Base-by-base conservation (phyloP, 1,139 yeast genomes). In the Debaryomyces nepalensis region DNA sequence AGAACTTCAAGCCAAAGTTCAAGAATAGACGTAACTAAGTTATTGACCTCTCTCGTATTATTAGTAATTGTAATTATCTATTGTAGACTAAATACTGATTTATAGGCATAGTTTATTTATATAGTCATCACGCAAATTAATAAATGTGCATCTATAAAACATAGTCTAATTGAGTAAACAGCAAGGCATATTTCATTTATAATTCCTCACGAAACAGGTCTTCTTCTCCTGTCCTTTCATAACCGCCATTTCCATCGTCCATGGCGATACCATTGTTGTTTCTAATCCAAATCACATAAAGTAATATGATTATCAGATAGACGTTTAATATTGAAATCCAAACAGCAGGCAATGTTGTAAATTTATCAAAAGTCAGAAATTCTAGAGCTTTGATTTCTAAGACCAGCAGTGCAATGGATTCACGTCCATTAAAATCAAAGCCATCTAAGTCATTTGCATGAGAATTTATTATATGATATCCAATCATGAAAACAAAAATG, bases 281-380 rank as follows among this genome's bases (percentile, higher is more conserved):
- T 44, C 57, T 63, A 23, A 67, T 59, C 75, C 75, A 69, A 39
- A 68, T 57, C 38, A 53, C 58, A 45, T 61, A 69, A n/a, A 69
- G 42, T 4, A 53, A 49, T 3, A 52, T 42, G 19, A 68, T 49
- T 20, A 54, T 45, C 5, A 53, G 23, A 41, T 59, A 56, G 33
- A 53, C 47, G 26, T 48, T 45, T n/a, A 54, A n/a, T 42, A 47
- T 49, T 3, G 37, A 24, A 12, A 51, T 40, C 58, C 63, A 53
- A n/a, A 46, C 30, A 7, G 33, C 26, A 19, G 37, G 26, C 12
- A 32, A 11, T 9, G 27, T 24, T 3, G 41, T 12, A 4, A 19
- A 26, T 2, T n/a, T 18, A 33, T 33, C 23, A 27, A 39, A 33
- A 16, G 33, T 33, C 26, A 27, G 18, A 3, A 8, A 19, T 33